Conservation (phyloP, 2,329 filamentous ascomycete genomes). For the Trichoderma breve region DNA sequence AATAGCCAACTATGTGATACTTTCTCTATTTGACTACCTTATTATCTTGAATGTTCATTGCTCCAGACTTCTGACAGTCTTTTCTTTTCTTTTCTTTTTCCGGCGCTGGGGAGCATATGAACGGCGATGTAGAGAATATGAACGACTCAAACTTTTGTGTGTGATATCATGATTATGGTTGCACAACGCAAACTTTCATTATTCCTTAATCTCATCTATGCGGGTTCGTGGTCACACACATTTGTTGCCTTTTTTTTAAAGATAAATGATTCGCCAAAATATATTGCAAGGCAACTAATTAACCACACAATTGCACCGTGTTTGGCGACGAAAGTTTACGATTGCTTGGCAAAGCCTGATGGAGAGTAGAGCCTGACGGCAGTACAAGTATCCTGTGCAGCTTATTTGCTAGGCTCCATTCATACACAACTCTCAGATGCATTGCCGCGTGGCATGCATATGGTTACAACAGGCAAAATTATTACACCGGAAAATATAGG, state of each 20-base stretch:
- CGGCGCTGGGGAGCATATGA: too few relatives aligned
- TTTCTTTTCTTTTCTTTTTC: too few relatives aligned
- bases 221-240: neutral
- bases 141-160: too few relatives aligned
- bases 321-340: neutral
- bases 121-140: too few relatives aligned
- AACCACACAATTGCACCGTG: accelerated
- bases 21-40: too few relatives aligned
- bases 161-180: too few relatives aligned
- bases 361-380: neutral
- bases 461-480: neutral
- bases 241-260: neutral
- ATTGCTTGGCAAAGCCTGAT: neutral
- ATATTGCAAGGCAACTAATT: neutral
- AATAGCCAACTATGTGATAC: too few relatives aligned
- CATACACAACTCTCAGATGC: neutral
- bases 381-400: neutral
- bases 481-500: accelerated
- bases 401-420: neutral
- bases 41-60: too few relatives aligned
- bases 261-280: neutral
- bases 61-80: too few relatives aligned
- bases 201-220: neutral
- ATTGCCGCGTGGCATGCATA: neutral
- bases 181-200: neutral